Base-by-base conservation (phyloP, 768 basidiomycete genomes). In the Cyathus striatus region DNA sequence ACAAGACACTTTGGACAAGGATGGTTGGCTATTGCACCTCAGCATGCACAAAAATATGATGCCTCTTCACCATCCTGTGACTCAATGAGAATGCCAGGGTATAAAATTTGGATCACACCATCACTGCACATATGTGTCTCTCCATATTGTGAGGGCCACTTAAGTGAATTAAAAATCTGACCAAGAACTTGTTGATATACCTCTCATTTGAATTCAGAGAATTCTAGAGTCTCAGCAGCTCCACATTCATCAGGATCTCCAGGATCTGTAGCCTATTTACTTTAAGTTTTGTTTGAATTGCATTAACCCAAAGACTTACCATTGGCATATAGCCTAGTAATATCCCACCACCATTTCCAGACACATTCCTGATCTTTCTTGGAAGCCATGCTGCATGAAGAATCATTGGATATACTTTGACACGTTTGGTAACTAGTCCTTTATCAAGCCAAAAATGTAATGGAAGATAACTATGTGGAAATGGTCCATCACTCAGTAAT, bases 1-100 rank as follows among this genome's bases (percentile, higher is more conserved):
- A 62, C 56, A 3, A 62, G 56, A 23, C 62, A 64, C 39, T 56
- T 54, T 0, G 57, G 56, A 39, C 63, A 64, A n/a, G 62, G 62
- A 43, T 52, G 43, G 40, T 54, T 56, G 3, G 62, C 59, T 9
- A 33, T 33, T 5, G 55, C 56, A 21, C 54, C 55, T 1, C 41
- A 49, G 36, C 56, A 59, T 4, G 43, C 51, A 45, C 51, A 55
- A 23, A 57, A 55, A 23, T 55, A 53, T 1, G 50, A 27, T 0
- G 61, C 58, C 38, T 65, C 62, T 48, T 65, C 59, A 7, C 44
- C 51, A 30, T 65, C 63, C 24, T 63, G 52, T 18, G 55, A 60
- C 33, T 49, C 42, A 38, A 61, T 59, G 3, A 56, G 42, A 34
- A 63, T 48, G 0, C 59, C 56, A 6, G 61, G 59, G 30, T 62